Evolutionary conservation across 2,329 filamentous ascomycete species (phyloP).

Genomic region (Microsporum canis): DNA sequence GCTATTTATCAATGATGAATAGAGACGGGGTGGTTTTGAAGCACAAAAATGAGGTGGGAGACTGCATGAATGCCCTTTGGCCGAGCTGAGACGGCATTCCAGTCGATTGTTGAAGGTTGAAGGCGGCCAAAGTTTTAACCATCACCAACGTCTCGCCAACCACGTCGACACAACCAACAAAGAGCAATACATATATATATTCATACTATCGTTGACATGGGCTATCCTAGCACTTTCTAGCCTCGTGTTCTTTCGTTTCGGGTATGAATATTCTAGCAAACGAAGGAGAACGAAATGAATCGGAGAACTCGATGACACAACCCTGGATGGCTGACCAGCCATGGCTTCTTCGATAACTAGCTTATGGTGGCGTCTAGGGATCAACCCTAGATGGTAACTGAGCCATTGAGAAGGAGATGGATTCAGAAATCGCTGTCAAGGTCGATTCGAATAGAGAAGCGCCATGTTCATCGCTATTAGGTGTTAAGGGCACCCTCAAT

Average conservation of each 20-base stretch:
- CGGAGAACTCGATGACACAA: neutral
- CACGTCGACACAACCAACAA: neutral
- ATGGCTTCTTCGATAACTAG: neutral
- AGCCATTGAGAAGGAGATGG: neutral
- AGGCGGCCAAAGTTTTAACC: neutral
- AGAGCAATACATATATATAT: neutral
- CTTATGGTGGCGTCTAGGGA: neutral
- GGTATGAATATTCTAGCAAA: neutral
- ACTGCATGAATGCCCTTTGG: neutral
- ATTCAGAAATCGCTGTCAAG: neutral
- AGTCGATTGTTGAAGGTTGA: neutral
- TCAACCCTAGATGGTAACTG: neutral
- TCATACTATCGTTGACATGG: neutral
- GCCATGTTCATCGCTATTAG: neutral
- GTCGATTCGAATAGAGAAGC: neutral
- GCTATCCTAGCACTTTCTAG: neutral
- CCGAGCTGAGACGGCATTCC: neutral
- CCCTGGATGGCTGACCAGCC: too few species aligned
- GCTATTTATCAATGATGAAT: constrained; percentile 1
- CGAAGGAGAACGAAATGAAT: too few species aligned
- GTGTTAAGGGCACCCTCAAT: neutral
- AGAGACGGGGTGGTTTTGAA: neutral
- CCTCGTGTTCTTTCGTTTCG: neutral
- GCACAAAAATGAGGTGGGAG: neutral
- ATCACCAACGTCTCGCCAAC: neutral